Evolutionary conservation across 75 land plant species (phyloP), one percentile per base, ranked within the genome.

Genomic region (Selaginella moellendorffii): DNA sequence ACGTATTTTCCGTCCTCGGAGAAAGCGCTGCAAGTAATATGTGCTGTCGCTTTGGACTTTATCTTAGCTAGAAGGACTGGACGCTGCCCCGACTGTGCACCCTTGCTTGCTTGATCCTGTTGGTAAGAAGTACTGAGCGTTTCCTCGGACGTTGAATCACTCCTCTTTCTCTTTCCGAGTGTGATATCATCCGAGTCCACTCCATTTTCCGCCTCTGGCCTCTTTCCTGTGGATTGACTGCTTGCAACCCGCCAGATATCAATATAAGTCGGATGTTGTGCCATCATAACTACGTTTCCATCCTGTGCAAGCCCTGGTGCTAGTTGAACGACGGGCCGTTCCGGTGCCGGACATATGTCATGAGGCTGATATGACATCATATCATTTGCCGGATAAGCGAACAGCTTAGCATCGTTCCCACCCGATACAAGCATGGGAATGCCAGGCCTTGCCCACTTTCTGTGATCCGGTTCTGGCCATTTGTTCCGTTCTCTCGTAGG

Each of bases 381-480:
- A 22, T 76, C 79, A 69, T 69, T 79, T 12, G 77, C 97, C 69
- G 92, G 86, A 63, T 95, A 90, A 14, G 97, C 90, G 72, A 84
- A 95, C 0, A 95, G 74, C 63, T 90, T 95, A 0, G 97, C 71
- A 61, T 95, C 99, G 79, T 95, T 96, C 66, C 97, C 99, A 29
- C 76, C 96, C 2, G 99, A 95, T 52, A 95, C 75, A 9, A 95
- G 86, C 99, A 95, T 95, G 2, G 97, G 88, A 65, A 91, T 87
- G 0, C 82, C 88, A 26, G 76, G 46, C 69, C 71, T 76, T 14
- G 87, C 91, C 92, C 88, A 86, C 58, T 82, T 88, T 29, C 70
- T 78, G 31, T 93, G 82, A 66, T 79, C 80, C 23, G 65, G 71
- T 22, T 71, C 74, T 10, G 63, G 26, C 36, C 31, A 26, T 21